phyloP scores from a whole-genome alignment of 2,329 filamentous ascomycete genomes.

The Penicillium oxalicum region DNA sequence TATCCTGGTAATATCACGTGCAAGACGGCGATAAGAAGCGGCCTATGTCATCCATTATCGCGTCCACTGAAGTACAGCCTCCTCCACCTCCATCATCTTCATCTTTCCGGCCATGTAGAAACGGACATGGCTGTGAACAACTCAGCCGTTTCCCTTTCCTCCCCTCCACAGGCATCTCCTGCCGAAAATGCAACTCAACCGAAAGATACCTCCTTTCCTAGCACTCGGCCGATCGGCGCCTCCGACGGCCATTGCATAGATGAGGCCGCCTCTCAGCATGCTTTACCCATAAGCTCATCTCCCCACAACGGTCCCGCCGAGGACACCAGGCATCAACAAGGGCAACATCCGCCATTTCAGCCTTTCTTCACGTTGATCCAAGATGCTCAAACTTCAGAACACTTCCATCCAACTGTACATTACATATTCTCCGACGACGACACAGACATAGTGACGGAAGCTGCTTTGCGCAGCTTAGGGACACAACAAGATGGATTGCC shows the following conservation, averaged over 20 bases:
- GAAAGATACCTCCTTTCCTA: conserved; percentile 13
- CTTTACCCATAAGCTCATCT: conserved; percentile 1
- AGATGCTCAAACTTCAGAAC: conserved; percentile 65
- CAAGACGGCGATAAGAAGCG: conserved; percentile 25
- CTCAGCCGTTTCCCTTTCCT: conserved; percentile 18
- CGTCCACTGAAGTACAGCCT: conserved; percentile 5
- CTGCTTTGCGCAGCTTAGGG: conserved; percentile 53
- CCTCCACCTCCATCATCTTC: background rate
- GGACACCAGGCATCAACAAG: conserved; percentile 4
- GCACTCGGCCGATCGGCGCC: conserved; percentile 7
- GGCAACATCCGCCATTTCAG: conserved; percentile 48
- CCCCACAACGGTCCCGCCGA: conserved; percentile 8
- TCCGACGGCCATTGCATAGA: conserved; percentile 7
- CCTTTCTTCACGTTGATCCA: conserved; percentile 83
- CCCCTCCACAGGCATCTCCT: conserved; percentile 25
- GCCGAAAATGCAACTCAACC: conserved; percentile 8
- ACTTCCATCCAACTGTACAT: conserved; percentile 78
- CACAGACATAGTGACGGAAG: conserved; percentile 64
- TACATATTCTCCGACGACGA: conserved; percentile 95
- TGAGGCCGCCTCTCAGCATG: conserved; percentile 3
- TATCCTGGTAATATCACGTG: background rate
- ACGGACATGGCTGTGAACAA: conserved; percentile 33
- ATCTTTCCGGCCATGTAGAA: conserved; percentile 26
- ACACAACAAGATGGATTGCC: conserved; percentile 32
- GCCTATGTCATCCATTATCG: too few species aligned